Evolutionary conservation across 192 early-diverging fungal genomes (phyloP).

Genomic region (Phlyctochytrium arcticum): DNA sequence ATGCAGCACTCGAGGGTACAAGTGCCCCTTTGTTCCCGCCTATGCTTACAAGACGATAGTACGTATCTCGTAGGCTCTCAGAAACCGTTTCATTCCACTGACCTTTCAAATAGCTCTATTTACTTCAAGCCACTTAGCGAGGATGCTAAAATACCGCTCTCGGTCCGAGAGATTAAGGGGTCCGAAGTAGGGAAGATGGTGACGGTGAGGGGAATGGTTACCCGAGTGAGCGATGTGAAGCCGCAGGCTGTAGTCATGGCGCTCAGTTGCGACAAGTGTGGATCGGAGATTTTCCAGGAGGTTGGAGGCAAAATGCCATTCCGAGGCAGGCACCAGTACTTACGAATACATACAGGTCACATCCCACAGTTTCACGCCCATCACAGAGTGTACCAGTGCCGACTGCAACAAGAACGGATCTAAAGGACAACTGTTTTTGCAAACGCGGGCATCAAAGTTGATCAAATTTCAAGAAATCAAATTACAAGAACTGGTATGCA

Average conservation of each 20-base stretch:
- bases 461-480: constrained; percentile 95
- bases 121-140: constrained; percentile 75
- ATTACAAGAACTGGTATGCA: constrained; percentile 84
- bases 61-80: constrained; percentile 27
- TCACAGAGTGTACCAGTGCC: constrained; percentile 74
- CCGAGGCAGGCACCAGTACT: background rate
- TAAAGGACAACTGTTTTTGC: constrained; percentile 81
- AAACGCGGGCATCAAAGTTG: constrained; percentile 89
- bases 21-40: constrained; percentile 64
- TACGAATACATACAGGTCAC: constrained; percentile 39
- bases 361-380: constrained; percentile 56
- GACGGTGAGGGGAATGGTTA: constrained; percentile 87
- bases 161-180: constrained; percentile 85
- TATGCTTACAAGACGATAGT: constrained; percentile 82
- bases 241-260: constrained; percentile 85
- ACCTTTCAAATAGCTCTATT: constrained; percentile 50
- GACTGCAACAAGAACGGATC: constrained; percentile 76
- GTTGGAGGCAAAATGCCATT: constrained; percentile 34
- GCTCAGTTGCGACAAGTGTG: constrained; percentile 91
- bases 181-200: constrained; percentile 78
- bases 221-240: constrained; percentile 89
- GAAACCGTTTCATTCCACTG: background rate
- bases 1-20: constrained; percentile 21
- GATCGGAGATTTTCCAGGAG: constrained; percentile 94
- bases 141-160: constrained; percentile 48